Evolutionary conservation across 75 land plant species (phyloP).

Genomic region (Pinus taeda): DNA sequence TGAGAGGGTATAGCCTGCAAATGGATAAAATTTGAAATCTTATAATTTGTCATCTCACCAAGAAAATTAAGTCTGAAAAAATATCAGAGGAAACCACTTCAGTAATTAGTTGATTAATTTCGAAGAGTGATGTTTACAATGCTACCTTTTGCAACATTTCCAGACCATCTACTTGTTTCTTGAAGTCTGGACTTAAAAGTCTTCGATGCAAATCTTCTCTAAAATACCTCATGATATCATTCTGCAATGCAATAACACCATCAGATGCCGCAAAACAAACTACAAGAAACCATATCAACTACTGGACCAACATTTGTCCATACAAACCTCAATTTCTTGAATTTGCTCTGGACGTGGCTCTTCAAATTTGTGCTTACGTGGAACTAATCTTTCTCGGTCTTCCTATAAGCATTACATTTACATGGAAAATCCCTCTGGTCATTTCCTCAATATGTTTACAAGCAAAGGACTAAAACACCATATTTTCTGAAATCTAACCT

Average conservation of each 20-base stretch:
- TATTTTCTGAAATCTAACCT: slow-evolving; percentile 34
- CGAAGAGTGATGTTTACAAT: background rate
- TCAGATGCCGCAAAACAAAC: background rate
- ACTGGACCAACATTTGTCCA: background rate
- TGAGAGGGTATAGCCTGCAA: slow-evolving; percentile 74
- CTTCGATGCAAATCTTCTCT: slow-evolving; percentile 88
- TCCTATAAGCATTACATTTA: slow-evolving; percentile 45
- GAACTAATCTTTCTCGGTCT: slow-evolving; percentile 75
- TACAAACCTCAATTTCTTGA: slow-evolving; percentile 90
- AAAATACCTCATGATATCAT: slow-evolving; percentile 73
- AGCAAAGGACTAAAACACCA: background rate
- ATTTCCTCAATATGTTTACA: background rate
- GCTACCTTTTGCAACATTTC: slow-evolving; percentile 89
- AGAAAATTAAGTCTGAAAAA: background rate
- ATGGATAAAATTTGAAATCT: slow-evolving; percentile 1
- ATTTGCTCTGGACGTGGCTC: slow-evolving; percentile 87
- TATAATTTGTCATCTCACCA: background rate
- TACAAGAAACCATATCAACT: background rate
- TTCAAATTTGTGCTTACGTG: slow-evolving; percentile 93
- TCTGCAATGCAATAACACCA: slow-evolving; percentile 40
- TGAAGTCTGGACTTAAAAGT: slow-evolving; percentile 87
- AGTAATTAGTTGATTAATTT: background rate
- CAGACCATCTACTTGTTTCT: slow-evolving; percentile 97
- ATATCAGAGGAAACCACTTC: background rate
- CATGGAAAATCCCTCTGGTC: background rate